phyloP scores from a whole-genome alignment of 768 basidiomycete species.

The Cubamyces lactineus region DNA sequence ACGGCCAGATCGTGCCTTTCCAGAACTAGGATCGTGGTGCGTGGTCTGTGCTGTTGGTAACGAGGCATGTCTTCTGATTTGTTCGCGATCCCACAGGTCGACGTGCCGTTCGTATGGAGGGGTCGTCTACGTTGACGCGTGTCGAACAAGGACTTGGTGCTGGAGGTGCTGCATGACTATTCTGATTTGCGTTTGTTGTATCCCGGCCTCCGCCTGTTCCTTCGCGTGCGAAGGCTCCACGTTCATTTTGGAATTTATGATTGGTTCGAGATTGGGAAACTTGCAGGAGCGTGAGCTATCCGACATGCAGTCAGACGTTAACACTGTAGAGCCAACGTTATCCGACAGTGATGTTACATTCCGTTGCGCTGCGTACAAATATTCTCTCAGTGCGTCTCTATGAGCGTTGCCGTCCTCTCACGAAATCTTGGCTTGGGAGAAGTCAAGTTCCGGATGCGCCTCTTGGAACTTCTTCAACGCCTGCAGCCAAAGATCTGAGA shows the following conservation, averaged over 20 bases:
- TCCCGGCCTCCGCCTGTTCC: constrained; percentile 13
- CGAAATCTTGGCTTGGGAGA: constrained; percentile 88
- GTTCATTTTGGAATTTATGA: constrained; percentile 24
- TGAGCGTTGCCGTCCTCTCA: constrained; percentile 35
- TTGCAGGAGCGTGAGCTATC: background rate
- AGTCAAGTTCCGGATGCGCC: constrained; percentile 92
- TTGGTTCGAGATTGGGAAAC: constrained; percentile 24
- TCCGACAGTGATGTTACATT: background rate
- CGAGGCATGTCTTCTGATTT: background rate
- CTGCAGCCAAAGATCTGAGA: constrained; percentile 40
- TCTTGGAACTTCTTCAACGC: constrained; percentile 88
- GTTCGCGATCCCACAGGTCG: too few relatives aligned
- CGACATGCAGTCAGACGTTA: too few relatives aligned
- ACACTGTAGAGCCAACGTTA: background rate
- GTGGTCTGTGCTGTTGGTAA: background rate
- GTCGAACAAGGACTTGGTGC: constrained; percentile 13
- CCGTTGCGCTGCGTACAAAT: background rate
- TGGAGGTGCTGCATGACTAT: constrained; percentile 17
- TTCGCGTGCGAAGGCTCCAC: constrained; percentile 26
- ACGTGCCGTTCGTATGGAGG: too few relatives aligned
- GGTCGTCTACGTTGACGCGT: background rate
- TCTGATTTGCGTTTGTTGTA: constrained; percentile 22
- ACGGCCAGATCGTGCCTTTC: constrained; percentile 27
- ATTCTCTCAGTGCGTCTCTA: background rate
- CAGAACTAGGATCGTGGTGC: constrained; percentile 20